A percentile compares a stretch with the other conserved stretches of the same genome.
These are phyloP conservation scores for Clitopilus hobsonii DNA, from an alignment of 768 basidiomycete species.

Conservation along the genomic window DNA sequence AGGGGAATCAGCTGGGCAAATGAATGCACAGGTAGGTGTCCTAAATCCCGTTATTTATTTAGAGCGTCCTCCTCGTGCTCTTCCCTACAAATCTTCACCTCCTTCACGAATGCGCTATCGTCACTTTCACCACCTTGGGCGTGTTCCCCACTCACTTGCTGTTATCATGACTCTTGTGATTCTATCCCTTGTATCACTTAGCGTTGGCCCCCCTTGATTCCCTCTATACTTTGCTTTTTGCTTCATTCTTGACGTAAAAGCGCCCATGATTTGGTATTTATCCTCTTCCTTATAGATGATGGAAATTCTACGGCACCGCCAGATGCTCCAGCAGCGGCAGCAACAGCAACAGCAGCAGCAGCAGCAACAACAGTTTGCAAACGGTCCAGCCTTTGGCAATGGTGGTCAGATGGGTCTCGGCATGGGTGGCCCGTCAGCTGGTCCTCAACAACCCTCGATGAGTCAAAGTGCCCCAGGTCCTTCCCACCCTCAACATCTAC, in stretches of 20 bases:
- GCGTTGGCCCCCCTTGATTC: no score
- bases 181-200: not conserved
- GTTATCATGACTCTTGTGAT: constrained; percentile 6
- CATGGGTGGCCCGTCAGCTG: constrained; percentile 18
- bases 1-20: constrained; percentile 35
- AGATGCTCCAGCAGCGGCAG: no score
- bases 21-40: constrained; percentile 44
- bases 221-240: not conserved
- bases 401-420: constrained; percentile 28
- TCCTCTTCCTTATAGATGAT: constrained; percentile 31
- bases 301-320: constrained; percentile 39
- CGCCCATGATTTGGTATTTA: constrained; percentile 2
- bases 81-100: not conserved
- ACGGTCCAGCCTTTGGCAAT: constrained; percentile 42
- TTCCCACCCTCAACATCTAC: constrained; percentile 30
- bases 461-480: constrained; percentile 6
- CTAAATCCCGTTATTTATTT: constrained; percentile 11
- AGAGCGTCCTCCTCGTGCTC: not conserved
- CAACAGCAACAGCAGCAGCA: constrained; percentile 33
- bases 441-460: constrained; percentile 20
- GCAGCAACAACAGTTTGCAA: constrained; percentile 24
- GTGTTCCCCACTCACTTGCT: constrained; percentile 7
- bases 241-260: constrained; percentile 18
- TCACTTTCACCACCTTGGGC: constrained; percentile 7
- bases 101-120: constrained; percentile 4